These are phyloP conservation scores for Cutaneotrichosporon daszewskae DNA, from an alignment of 1,284 basidiomycete species.

Conservation along the genomic window DNA sequence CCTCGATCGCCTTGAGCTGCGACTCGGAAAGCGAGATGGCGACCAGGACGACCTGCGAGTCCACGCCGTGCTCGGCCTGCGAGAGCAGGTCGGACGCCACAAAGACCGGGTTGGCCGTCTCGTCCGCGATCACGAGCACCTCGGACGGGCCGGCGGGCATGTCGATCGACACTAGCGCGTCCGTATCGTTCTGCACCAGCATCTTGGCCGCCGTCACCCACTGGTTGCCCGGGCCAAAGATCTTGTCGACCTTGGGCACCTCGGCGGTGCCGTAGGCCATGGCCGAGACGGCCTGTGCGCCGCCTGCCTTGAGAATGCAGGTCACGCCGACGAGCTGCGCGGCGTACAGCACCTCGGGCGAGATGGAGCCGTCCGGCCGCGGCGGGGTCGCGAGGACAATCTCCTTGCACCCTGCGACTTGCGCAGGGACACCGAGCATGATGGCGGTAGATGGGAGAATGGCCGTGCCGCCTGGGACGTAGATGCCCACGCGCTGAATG, in stretches of 20 bases:
- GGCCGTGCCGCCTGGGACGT: constrained; percentile 96
- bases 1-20: constrained; percentile 68
- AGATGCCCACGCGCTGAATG: constrained; percentile 90
- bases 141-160: constrained; percentile 99
- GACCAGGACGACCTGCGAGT: constrained; percentile 95
- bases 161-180: constrained; percentile 92
- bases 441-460: constrained; percentile 93
- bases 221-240: constrained; percentile 98
- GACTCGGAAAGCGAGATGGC: constrained; percentile 63
- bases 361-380: constrained; percentile 79
- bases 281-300: constrained; percentile 94
- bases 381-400: constrained; percentile 95
- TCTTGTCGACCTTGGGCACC: constrained; percentile 99
- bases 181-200: constrained; percentile 98
- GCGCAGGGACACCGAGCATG: constrained; percentile 96
- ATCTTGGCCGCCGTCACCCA: constrained; percentile 99
- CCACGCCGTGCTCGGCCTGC: constrained; percentile 96
- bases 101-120: constrained; percentile 76
- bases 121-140: constrained; percentile 90
- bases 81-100: constrained; percentile 95
- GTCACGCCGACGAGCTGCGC: constrained; percentile 81
- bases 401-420: constrained; percentile 90
- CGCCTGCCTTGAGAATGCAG: constrained; percentile 85
- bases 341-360: constrained; percentile 92
- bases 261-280: constrained; percentile 93